These are phyloP conservation scores for Aegilops speltoides DNA, from an alignment of 176 grass and related monocot genomes.

Conservation along the genomic window DNA sequence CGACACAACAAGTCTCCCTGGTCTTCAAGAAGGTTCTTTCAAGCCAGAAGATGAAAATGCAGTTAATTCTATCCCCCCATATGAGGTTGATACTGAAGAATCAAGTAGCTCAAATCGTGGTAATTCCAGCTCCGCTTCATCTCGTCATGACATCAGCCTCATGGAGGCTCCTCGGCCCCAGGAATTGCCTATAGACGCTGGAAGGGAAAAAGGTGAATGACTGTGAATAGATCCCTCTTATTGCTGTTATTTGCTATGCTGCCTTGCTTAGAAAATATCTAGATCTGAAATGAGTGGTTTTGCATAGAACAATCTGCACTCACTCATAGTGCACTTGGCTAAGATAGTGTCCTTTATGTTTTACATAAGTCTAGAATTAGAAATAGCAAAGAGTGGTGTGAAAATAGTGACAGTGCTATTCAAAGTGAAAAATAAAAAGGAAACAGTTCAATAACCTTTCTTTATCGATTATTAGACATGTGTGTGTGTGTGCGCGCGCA, in stretches of 20 bases:
- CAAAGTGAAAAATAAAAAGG: neutral
- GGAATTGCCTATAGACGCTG: neutral
- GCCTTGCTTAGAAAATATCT: neutral
- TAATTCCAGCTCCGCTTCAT: neutral
- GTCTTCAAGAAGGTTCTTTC: neutral
- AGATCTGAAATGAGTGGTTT: neutral
- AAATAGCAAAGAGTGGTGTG: neutral
- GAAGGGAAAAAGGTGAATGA: slow-evolving; percentile 14
- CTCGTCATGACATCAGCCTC: neutral
- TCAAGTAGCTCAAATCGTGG: neutral
- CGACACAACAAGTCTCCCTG: neutral
- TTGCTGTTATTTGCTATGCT: neutral
- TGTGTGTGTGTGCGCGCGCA: too few relatives aligned
- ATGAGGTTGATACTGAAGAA: neutral
- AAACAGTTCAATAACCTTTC: neutral
- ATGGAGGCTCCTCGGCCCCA: neutral
- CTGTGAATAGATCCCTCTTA: neutral
- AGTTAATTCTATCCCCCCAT: neutral
- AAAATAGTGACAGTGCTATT: neutral
- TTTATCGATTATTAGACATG: neutral
- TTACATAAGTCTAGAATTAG: neutral
- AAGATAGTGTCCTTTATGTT: neutral
- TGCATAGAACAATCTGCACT: neutral
- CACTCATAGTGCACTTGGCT: neutral
- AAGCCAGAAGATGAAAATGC: neutral